Evolutionary conservation across 2,329 filamentous ascomycete genomes (phyloP), one percentile per base, ranked within the genome.

Genomic region (Clarireedia hainanense): DNA sequence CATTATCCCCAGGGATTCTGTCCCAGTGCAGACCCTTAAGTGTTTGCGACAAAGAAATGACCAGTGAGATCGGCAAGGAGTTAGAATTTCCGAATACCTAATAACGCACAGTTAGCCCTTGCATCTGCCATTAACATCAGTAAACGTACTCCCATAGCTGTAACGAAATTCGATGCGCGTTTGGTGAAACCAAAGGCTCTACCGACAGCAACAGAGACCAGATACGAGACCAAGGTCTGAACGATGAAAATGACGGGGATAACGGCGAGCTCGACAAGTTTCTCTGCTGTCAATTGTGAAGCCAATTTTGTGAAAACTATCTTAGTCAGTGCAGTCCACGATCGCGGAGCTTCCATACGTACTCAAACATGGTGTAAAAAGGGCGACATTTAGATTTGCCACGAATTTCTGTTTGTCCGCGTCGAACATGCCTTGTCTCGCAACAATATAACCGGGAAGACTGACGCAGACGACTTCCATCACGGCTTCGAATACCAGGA

Each of bases 311-410:
- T 96, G 72, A 97, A 99, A 71, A 99, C 91, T 94, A 62, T 50
- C 10, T 17, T 47, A 26, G 48, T 64, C 47, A 61, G 64, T 50
- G 34, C 40, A 6, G 17, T 52, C 42, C 43, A 23, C 34, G 3
- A 4, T 1, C 5, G 14, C 2, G 15, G 6, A 14, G n/a, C 10
- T 23, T 7, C 34, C 1, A 5, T 27, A 73, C 85, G 60, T 83
- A 95, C 89, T 95, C 61, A 99, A 83, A 71, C 94, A 97, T 62
- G 94, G 94, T 30, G 94, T 99, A 73, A 99, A 99, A 43, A 99
- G 79, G 75, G 88, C 89, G 57, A 96, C 91, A 71, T 99, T 99
- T 64, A 99, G 78, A 69, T 99, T 96, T 53, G 94, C 92, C 50
- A 96, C 79, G 68, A 99, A 95, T 73, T 96, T 97, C 72, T 99